phyloP scores from a whole-genome alignment of 2,329 filamentous ascomycete species.

The Arthrinium phaeospermum region DNA sequence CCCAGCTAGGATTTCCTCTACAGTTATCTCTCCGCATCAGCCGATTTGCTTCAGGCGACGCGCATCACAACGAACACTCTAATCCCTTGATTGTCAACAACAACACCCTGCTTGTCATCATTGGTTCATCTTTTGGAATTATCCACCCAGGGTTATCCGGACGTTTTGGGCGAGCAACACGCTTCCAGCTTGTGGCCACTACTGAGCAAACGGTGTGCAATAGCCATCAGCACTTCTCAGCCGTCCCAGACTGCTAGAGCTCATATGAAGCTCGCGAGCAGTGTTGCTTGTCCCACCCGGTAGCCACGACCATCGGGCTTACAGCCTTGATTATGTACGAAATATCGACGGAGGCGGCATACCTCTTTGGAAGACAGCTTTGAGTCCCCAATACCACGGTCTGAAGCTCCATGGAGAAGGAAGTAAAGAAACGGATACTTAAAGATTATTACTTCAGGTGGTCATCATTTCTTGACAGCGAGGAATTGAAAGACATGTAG shows the following conservation, averaged over 20 bases:
- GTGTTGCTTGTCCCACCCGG: not conserved
- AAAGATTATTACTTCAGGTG: conserved; percentile 1
- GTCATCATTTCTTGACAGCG: conserved; percentile 17
- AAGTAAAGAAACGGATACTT: conserved; percentile 13
- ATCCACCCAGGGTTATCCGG: conserved; percentile 9
- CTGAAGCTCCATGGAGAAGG: not conserved
- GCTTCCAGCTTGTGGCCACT: not conserved
- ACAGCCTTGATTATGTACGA: conserved; percentile 13
- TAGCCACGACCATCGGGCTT: not conserved
- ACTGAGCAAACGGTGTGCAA: not conserved
- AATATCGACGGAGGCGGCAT: not conserved
- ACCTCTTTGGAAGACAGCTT: not conserved
- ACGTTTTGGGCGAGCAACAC: not conserved
- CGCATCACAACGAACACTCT: not conserved
- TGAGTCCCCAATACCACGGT: not conserved
- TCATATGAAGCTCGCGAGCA: not conserved
- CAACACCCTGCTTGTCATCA: conserved; percentile 2
- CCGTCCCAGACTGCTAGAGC: not conserved
- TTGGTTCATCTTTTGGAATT: not conserved
- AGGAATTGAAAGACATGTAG: conserved; percentile 19
- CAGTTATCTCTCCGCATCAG: conserved; percentile 6
- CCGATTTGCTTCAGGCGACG: conserved; percentile 3
- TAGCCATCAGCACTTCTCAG: not conserved
- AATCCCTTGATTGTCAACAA: not conserved
- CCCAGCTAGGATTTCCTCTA: conserved; percentile 18